Conservation (phyloP, 768 basidiomycete genomes). For the Rhizopogon vulgaris region DNA sequence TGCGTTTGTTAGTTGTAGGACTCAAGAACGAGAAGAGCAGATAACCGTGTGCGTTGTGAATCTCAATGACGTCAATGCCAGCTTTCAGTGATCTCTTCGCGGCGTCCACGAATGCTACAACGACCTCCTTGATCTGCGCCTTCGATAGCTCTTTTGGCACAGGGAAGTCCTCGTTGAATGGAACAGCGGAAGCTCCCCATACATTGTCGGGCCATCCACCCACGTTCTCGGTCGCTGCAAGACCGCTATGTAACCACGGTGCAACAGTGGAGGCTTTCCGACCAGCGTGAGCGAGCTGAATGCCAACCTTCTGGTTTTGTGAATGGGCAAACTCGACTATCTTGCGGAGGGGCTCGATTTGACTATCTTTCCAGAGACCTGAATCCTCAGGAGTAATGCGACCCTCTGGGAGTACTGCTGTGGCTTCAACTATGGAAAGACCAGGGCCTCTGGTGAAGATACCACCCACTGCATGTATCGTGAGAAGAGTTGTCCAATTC, state of each 20-base stretch:
- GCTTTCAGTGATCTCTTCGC: constrained; percentile 47
- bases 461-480: constrained; percentile 27
- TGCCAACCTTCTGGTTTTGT: constrained; percentile 64
- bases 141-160: constrained; percentile 54
- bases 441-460: constrained; percentile 70
- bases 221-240: constrained; percentile 24
- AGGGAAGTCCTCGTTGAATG: constrained; percentile 47
- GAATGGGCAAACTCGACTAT: constrained; percentile 71
- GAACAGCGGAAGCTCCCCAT: constrained; percentile 51
- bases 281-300: constrained; percentile 75
- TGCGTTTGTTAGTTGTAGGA: constrained; percentile 67
- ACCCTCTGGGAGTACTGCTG: constrained; percentile 66
- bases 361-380: constrained; percentile 71
- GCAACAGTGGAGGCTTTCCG: constrained; percentile 66
- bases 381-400: constrained; percentile 73
- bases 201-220: constrained; percentile 67
- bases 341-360: constrained; percentile 61
- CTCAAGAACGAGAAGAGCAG: constrained; percentile 65
- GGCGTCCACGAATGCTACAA: constrained; percentile 54
- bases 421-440: constrained; percentile 69
- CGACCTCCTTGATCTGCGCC: constrained; percentile 48
- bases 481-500: not conserved
- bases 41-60: constrained; percentile 65
- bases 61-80: constrained; percentile 71
- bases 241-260: constrained; percentile 52